These are phyloP conservation scores for Osmanthus fragrans DNA, from an alignment of 257 asterid species.

Conservation along the genomic window DNA sequence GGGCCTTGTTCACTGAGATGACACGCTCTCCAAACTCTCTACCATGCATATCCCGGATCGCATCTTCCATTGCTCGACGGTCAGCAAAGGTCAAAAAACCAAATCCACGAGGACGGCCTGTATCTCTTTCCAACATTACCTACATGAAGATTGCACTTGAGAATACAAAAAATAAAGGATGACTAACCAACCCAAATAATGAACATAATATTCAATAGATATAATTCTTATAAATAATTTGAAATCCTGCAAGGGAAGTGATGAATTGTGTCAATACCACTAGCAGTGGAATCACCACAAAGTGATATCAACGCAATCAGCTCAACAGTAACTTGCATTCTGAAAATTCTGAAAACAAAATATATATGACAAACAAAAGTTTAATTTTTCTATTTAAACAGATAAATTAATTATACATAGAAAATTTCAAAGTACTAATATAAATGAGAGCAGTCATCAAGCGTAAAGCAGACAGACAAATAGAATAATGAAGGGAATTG, in stretches of 20 bases:
- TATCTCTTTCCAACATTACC: conserved; percentile 94
- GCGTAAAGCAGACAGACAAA: neutral
- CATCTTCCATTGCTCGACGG: conserved; percentile 89
- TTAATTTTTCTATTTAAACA: neutral
- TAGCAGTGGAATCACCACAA: neutral
- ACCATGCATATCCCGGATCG: conserved; percentile 93
- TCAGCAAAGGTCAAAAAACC: conserved; percentile 95
- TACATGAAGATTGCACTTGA: conserved; percentile 25
- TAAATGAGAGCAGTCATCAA: neutral
- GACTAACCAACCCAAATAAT: neutral
- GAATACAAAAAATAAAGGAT: neutral
- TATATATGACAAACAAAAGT: neutral
- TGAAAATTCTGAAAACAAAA: neutral
- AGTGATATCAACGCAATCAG: neutral
- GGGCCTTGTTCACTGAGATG: conserved; percentile 95
- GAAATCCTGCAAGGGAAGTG: neutral
- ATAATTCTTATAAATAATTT: neutral
- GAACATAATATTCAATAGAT: neutral
- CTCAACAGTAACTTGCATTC: neutral
- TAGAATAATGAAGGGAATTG: neutral
- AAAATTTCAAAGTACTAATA: neutral
- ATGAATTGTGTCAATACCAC: neutral
- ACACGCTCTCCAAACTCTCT: conserved; percentile 84
- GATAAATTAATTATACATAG: neutral
- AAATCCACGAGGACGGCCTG: conserved; percentile 99